These are phyloP conservation scores for Zasmidium angulare DNA, from an alignment of 2,329 filamentous ascomycete species.

Conservation along the genomic window DNA sequence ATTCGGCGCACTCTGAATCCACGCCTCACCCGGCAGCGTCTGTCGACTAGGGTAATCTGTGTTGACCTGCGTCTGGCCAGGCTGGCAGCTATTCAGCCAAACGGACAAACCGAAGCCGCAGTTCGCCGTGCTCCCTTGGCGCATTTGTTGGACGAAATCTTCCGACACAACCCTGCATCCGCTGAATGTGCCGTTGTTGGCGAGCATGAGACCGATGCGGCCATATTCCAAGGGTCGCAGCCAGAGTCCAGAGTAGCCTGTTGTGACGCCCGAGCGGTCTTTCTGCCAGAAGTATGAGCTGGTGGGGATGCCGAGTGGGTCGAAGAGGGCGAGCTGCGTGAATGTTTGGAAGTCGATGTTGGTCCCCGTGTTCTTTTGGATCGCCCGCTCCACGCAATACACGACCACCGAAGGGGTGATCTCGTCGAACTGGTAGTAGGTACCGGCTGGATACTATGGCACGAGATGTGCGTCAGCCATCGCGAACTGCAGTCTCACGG, in stretches of 20 bases:
- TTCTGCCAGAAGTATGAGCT: background rate
- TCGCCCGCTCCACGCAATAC: background rate
- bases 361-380: background rate
- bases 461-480: background rate
- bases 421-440: conserved; percentile 1
- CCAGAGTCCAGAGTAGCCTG: background rate
- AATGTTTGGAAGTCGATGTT: background rate
- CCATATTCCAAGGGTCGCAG: background rate
- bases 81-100: conserved; percentile 1
- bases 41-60: background rate
- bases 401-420: conserved; percentile 2
- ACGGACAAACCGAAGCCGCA: background rate
- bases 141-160: background rate
- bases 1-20: background rate
- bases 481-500: too few species aligned
- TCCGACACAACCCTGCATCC: background rate
- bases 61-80: conserved; percentile 1
- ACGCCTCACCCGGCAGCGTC: background rate
- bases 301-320: background rate
- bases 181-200: conserved; percentile 1
- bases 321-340: background rate
- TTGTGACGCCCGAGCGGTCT: background rate
- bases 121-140: background rate
- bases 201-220: background rate
- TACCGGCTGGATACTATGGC: background rate